Evolutionary conservation across 176 grass and related monocot genomes (phyloP).

Genomic region (Zizania latifolia): DNA sequence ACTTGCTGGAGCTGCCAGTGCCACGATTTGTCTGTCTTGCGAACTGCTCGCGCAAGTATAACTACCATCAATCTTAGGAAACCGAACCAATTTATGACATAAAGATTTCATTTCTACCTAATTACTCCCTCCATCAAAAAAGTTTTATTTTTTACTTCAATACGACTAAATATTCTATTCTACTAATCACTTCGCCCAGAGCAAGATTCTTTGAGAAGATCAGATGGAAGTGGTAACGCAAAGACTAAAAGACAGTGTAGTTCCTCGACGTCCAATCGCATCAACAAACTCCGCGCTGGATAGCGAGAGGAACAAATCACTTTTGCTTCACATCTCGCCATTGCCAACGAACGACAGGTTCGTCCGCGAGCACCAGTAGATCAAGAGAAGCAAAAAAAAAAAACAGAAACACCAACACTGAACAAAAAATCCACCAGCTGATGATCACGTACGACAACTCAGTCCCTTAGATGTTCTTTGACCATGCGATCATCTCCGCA

Average conservation of each 20-base stretch:
- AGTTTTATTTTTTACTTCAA: too few relatives aligned
- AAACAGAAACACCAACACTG: rapidly evolving
- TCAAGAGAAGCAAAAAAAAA: conserved; percentile 32
- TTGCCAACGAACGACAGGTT: conserved; percentile 11
- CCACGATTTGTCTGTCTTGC: too few relatives aligned
- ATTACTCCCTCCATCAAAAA: too few relatives aligned
- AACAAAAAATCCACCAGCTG: neutral
- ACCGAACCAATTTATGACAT: too few relatives aligned
- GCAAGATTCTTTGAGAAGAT: too few relatives aligned
- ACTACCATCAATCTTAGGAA: too few relatives aligned
- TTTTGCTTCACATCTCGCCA: conserved; percentile 27
- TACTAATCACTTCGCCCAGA: too few relatives aligned
- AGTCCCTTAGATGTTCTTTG: conserved; percentile 82
- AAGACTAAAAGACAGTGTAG: conserved; percentile 1
- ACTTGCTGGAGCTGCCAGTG: too few relatives aligned
- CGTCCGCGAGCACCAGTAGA: neutral
- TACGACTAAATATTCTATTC: too few relatives aligned
- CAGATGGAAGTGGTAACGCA: too few relatives aligned
- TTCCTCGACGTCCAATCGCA: conserved; percentile 70
- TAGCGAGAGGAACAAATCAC: conserved; percentile 56
- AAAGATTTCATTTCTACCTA: too few relatives aligned
- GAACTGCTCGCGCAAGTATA: too few relatives aligned
- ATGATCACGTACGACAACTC: conserved; percentile 21
- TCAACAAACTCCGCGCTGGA: conserved; percentile 38
- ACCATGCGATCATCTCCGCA: conserved; percentile 72